These are phyloP conservation scores for Austroboletus niveus DNA, from an alignment of 1,284 basidiomycete species.

Conservation along the genomic window DNA sequence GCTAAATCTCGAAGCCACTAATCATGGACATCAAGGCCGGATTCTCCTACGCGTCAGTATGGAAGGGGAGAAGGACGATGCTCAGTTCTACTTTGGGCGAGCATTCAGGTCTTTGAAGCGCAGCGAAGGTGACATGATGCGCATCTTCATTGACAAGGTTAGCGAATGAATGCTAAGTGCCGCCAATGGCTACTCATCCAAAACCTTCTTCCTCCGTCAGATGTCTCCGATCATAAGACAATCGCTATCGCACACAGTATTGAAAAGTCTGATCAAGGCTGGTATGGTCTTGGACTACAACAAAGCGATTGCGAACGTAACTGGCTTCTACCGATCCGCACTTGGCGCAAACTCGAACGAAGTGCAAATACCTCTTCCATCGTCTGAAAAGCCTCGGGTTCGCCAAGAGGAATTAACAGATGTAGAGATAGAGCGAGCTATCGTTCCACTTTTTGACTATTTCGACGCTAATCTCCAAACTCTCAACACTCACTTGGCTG, in stretches of 20 bases:
- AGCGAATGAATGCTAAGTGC: constrained; percentile 17
- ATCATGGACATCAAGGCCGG: constrained; percentile 58
- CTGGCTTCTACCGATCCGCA: constrained; percentile 77
- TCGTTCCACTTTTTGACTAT: constrained; percentile 92
- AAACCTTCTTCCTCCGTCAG: constrained; percentile 39
- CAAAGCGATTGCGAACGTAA: constrained; percentile 77
- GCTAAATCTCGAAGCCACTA: constrained; percentile 80
- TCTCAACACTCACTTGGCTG: constrained; percentile 84
- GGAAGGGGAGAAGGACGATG: constrained; percentile 98
- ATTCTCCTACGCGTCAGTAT: constrained; percentile 90
- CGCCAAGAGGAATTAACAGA: constrained; percentile 81
- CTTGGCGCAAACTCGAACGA: constrained; percentile 64
- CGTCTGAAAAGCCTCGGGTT: constrained; percentile 65
- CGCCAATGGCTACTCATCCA: neutral
- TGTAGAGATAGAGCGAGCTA: constrained; percentile 92
- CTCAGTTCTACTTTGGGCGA: constrained; percentile 96
- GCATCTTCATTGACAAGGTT: constrained; percentile 96
- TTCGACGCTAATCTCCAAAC: constrained; percentile 94
- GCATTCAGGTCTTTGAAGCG: constrained; percentile 94
- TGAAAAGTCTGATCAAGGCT: constrained; percentile 76
- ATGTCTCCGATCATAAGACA: constrained; percentile 95
- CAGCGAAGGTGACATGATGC: constrained; percentile 94
- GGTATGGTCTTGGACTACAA: constrained; percentile 77
- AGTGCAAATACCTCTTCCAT: constrained; percentile 75
- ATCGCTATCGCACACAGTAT: constrained; percentile 76